phyloP scores from a whole-genome alignment of 2,329 filamentous ascomycete species.

The Ceratocystis ficicola region DNA sequence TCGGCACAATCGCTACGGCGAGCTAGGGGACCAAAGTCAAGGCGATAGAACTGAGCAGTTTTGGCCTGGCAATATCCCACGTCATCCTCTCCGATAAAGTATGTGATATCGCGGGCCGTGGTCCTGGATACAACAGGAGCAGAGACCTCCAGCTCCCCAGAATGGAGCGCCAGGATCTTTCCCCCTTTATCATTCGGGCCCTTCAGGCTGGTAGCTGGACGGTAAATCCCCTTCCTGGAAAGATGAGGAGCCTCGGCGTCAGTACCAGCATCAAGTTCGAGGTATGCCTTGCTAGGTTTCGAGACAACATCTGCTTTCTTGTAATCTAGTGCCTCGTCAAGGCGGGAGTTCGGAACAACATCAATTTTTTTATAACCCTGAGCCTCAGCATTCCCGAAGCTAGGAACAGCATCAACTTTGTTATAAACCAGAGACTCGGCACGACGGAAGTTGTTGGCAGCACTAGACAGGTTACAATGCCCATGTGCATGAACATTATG shows the following conservation, averaged over 20 bases:
- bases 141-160: not conserved
- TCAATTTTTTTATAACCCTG: constrained; percentile 1
- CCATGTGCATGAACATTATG: not conserved
- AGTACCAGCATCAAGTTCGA: not conserved
- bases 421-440: not conserved
- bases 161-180: not conserved
- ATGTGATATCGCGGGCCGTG: not conserved
- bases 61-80: constrained; percentile 2
- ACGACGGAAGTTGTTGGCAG: not conserved
- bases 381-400: not conserved
- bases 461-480: constrained; percentile 4
- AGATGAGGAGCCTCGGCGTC: not conserved
- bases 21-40: constrained; percentile 16
- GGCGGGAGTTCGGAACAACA: not conserved
- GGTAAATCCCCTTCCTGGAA: not conserved
- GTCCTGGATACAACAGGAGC: not conserved
- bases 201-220: not conserved
- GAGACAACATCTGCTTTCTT: not conserved
- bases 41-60: not conserved
- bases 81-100: not conserved
- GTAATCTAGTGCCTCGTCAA: not conserved
- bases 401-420: not conserved
- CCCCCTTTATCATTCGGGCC: not conserved
- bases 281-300: not conserved
- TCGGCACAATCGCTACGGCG: constrained; percentile 1